Base-by-base conservation (phyloP, 208 protist genomes). In the Histomonas meleagridis region DNA sequence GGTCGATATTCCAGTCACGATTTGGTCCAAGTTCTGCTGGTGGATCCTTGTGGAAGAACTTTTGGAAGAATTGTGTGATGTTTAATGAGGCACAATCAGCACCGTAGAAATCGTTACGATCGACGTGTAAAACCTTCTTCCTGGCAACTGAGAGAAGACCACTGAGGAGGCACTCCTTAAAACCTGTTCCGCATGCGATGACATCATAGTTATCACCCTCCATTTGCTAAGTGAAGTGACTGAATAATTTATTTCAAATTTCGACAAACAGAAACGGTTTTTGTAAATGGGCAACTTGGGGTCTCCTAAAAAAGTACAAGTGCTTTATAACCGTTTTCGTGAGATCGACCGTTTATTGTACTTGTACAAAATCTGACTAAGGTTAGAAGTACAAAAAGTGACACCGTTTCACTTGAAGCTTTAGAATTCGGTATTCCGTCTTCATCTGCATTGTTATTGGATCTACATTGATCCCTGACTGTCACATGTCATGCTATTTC, bases 31-130 rank as follows among this genome's bases (percentile, higher is more conserved):
- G 53, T 32, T 94, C 91, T 51, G 60, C 40, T 32, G 40, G 38
- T 76, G 40, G 14, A 23, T 93, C 76, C 7, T 92, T 57, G 60
- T 38, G 32, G 40, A 55, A 46, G 91, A 98, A 98, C 93, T 98
- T 96, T 92, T 97, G 93, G 94, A 96, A 98, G 10, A 99, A 93
- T 94, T 99, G 97, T 53, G 97, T 95, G 48, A 99, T 95, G 94
- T 98, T 99, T 7, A 99, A 94, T 16, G 97, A 99, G 23, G 98
- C 99, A 93, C 95, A 97, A 92, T 98, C 98, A 60, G 97, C 98
- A 92, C 99, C 99, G 94, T 99, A 99, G 95, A 99, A 99, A 32
- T 96, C 93, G 94, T 99, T 99, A 92, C 98, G 96, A 94, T 99
- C 98, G 93, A 99, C 97, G 92, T 99, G 98, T 43, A 99, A 95